phyloP scores from a whole-genome alignment of 2,329 filamentous ascomycete species.

The Boeremia lycopersici region DNA sequence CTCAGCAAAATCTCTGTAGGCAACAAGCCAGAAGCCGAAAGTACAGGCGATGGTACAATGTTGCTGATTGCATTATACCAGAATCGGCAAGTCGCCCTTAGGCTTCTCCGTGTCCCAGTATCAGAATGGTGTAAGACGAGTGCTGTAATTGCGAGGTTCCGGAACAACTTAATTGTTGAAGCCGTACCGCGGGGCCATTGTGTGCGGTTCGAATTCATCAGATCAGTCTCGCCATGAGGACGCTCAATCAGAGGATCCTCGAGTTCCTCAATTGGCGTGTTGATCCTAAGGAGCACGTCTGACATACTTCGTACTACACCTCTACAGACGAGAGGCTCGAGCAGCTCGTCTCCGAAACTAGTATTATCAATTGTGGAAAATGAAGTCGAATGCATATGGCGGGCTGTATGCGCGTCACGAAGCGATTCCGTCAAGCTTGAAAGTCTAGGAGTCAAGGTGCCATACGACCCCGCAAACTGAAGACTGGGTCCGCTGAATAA shows the following conservation, averaged over 20 bases:
- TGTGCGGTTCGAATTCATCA: neutral
- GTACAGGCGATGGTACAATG: slow-evolving; percentile 23
- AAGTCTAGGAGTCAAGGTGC: slow-evolving; percentile 25
- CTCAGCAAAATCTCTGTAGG: slow-evolving; percentile 54
- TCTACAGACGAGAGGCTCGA: slow-evolving; percentile 30
- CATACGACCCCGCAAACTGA: slow-evolving; percentile 32
- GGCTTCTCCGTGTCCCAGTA: slow-evolving; percentile 18
- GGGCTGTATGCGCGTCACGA: slow-evolving; percentile 18
- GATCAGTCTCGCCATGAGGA: slow-evolving; percentile 7
- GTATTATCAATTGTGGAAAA: slow-evolving; percentile 28
- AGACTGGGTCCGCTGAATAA: slow-evolving; percentile 44
- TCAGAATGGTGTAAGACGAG: slow-evolving; percentile 25
- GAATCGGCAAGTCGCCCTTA: slow-evolving; percentile 44
- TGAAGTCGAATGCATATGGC: slow-evolving; percentile 26
- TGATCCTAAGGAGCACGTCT: slow-evolving; percentile 31
- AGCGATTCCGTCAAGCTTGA: slow-evolving; percentile 24
- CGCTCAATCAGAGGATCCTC: slow-evolving; percentile 12
- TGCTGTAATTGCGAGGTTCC: neutral
- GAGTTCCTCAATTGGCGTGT: slow-evolving; percentile 27
- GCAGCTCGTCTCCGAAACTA: slow-evolving; percentile 28
- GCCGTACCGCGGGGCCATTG: neutral
- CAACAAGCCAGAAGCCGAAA: slow-evolving; percentile 37
- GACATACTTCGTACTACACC: slow-evolving; percentile 33
- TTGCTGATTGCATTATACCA: slow-evolving; percentile 43
- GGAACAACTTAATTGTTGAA: neutral